A percentile compares a stretch with the other conserved stretches of the same genome.
Evolutionary conservation across 805 yeast genomes (phyloP).

Genomic region (Zygotorulaspora chibaensis): DNA sequence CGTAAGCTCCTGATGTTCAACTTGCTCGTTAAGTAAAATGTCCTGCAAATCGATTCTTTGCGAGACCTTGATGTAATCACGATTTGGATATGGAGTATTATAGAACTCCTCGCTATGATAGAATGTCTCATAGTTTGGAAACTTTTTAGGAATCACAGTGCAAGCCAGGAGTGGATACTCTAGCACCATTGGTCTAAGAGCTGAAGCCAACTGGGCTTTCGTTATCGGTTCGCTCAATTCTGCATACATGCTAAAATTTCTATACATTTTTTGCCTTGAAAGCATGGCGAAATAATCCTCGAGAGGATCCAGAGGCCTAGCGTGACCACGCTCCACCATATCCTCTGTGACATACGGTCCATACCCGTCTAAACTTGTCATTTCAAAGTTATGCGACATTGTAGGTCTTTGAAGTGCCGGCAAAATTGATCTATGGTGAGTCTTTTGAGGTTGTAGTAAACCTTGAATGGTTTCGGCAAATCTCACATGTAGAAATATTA

Average conservation of each 20-base stretch:
- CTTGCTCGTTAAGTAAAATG: slow-evolving; percentile 23
- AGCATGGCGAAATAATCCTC: slow-evolving; percentile 27
- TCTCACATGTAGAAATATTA: too few species aligned
- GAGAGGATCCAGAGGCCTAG: slow-evolving; percentile 29
- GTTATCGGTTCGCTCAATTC: slow-evolving; percentile 16
- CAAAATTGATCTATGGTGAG: background rate
- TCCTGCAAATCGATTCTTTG: slow-evolving; percentile 17
- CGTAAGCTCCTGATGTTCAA: slow-evolving; percentile 14
- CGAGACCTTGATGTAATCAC: slow-evolving; percentile 24
- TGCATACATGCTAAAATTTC: slow-evolving; percentile 22
- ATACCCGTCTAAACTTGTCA: slow-evolving; percentile 4
- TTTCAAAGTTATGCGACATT: background rate
- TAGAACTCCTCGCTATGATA: slow-evolving; percentile 23
- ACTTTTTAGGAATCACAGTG: slow-evolving; percentile 19
- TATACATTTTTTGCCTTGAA: slow-evolving; percentile 25
- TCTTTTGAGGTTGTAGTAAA: too few species aligned
- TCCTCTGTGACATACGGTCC: slow-evolving; percentile 9
- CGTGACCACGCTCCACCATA: slow-evolving; percentile 25
- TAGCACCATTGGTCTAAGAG: slow-evolving; percentile 18
- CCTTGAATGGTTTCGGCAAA: too few species aligned
- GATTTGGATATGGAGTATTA: slow-evolving; percentile 18
- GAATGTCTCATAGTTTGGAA: slow-evolving; percentile 15
- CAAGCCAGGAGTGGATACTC: slow-evolving; percentile 22
- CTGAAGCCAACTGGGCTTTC: slow-evolving; percentile 8
- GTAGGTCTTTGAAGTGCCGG: background rate